phyloP scores from a whole-genome alignment of 768 basidiomycete species.

The Suillus decipiens region DNA sequence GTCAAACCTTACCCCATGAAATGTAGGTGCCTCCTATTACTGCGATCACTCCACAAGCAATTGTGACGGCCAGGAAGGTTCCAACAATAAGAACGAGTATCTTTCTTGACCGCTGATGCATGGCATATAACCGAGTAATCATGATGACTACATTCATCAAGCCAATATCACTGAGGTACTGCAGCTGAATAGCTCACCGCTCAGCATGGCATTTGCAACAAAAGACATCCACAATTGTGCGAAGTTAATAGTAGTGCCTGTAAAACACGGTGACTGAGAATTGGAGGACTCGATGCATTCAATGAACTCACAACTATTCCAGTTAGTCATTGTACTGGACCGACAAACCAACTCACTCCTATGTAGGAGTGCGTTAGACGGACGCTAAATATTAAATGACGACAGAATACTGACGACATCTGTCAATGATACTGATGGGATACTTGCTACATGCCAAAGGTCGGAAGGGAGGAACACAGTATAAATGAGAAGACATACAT shows the following conservation, averaged over 20 bases:
- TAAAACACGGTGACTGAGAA: background rate
- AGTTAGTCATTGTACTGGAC: background rate
- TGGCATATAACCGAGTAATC: background rate
- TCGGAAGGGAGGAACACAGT: background rate
- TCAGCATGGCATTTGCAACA: background rate
- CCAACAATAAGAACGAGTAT: background rate
- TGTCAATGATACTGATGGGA: background rate
- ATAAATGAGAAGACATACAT: background rate
- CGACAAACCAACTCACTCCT: background rate
- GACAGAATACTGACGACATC: background rate
- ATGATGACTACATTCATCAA: conserved; percentile 1
- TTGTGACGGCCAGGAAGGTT: background rate
- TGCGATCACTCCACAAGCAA: background rate
- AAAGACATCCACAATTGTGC: background rate
- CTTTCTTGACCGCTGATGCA: background rate
- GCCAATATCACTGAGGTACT: background rate
- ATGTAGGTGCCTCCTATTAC: background rate
- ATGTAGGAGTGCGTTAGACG: background rate
- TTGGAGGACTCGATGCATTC: background rate
- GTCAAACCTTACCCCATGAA: background rate
- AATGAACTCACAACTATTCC: background rate
- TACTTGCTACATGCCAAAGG: background rate
- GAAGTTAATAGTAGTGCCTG: background rate
- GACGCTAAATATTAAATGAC: background rate
- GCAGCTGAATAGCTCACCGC: background rate